Percentiles rank a stretch among this genome's conserved stretches.
phyloP scores from a whole-genome alignment of 2,329 filamentous ascomycete species.

The Paracamarosporium sp. region DNA sequence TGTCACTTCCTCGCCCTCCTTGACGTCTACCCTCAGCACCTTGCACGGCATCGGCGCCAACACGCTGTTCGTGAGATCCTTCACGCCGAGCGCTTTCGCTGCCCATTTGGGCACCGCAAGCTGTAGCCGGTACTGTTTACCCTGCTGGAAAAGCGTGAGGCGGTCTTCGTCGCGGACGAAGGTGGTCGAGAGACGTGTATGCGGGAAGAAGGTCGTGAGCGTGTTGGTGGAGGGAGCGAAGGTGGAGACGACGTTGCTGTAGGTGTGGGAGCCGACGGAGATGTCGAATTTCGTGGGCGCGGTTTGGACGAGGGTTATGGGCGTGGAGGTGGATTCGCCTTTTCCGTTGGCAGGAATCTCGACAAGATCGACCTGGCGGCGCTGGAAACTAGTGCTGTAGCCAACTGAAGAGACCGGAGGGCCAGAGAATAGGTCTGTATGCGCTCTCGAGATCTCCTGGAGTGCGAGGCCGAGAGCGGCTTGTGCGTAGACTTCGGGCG shows the following conservation, averaged over 20 bases:
- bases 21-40: slow-evolving; percentile 86
- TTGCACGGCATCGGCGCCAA: slow-evolving; percentile 98
- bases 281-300: slow-evolving; percentile 60
- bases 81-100: slow-evolving; percentile 83
- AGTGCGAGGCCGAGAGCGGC: slow-evolving; percentile 79
- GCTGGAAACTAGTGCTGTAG: slow-evolving; percentile 67
- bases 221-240: slow-evolving; percentile 53
- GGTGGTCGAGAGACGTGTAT: slow-evolving; percentile 79
- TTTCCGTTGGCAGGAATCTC: slow-evolving; percentile 54
- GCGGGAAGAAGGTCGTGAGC: slow-evolving; percentile 79
- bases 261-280: slow-evolving; percentile 48
- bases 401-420: slow-evolving; percentile 51
- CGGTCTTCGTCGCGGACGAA: slow-evolving; percentile 69
- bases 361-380: slow-evolving; percentile 66
- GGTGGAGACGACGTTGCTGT: slow-evolving; percentile 55
- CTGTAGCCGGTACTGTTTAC: slow-evolving; percentile 63
- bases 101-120: slow-evolving; percentile 75
- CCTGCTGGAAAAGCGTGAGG: slow-evolving; percentile 79
- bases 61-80: slow-evolving; percentile 81
- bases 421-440: slow-evolving; percentile 50
- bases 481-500: slow-evolving; percentile 81
- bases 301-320: slow-evolving; percentile 60
- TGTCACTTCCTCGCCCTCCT: slow-evolving; percentile 79
- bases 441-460: slow-evolving; percentile 42
- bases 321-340: slow-evolving; percentile 45